Percentiles rank a stretch among this genome's conserved stretches.
Evolutionary conservation across 768 basidiomycete genomes (phyloP).

Genomic region (Phaeotremella fagi): DNA sequence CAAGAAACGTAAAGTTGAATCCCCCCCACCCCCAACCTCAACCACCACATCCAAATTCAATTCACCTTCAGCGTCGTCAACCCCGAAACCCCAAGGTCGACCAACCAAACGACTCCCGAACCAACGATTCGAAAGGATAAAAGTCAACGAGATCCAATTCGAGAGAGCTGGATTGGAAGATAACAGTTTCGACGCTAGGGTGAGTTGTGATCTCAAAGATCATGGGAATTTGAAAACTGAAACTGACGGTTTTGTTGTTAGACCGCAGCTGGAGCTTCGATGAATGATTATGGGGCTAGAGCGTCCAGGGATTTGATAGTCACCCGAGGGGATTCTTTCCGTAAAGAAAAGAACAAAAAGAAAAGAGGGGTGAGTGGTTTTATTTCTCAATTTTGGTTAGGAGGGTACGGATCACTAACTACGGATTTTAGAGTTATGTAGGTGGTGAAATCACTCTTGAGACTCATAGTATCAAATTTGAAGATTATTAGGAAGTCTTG

Average conservation of each 20-base stretch:
- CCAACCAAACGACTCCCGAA: slow-evolving; percentile 49
- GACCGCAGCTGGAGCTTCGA: slow-evolving; percentile 56
- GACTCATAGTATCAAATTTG: slow-evolving; percentile 83
- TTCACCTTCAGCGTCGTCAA: slow-evolving; percentile 14
- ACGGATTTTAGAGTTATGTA: slow-evolving; percentile 64
- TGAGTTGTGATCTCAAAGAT: slow-evolving; percentile 48
- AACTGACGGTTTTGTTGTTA: slow-evolving; percentile 9
- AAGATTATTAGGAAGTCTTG: no score
- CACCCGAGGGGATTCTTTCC: slow-evolving; percentile 88
- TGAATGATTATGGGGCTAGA: slow-evolving; percentile 78
- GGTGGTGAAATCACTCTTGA: slow-evolving; percentile 94
- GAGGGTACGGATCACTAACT: no score
- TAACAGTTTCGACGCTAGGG: slow-evolving; percentile 78
- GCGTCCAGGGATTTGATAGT: slow-evolving; percentile 85
- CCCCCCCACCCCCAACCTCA: slow-evolving; percentile 15
- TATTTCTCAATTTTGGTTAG: no score
- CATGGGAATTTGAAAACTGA: neutral
- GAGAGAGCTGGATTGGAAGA: slow-evolving; percentile 56
- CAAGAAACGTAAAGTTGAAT: slow-evolving; percentile 43
- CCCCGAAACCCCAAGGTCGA: slow-evolving; percentile 17
- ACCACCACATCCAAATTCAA: slow-evolving; percentile 29
- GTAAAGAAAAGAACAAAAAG: slow-evolving; percentile 99
- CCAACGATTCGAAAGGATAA: slow-evolving; percentile 75
- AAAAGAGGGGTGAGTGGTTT: slow-evolving; percentile 62
- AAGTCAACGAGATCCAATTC: slow-evolving; percentile 58